Conservation (phyloP, 2,329 filamentous ascomycete genomes). For the Akanthomyces lecanii region DNA sequence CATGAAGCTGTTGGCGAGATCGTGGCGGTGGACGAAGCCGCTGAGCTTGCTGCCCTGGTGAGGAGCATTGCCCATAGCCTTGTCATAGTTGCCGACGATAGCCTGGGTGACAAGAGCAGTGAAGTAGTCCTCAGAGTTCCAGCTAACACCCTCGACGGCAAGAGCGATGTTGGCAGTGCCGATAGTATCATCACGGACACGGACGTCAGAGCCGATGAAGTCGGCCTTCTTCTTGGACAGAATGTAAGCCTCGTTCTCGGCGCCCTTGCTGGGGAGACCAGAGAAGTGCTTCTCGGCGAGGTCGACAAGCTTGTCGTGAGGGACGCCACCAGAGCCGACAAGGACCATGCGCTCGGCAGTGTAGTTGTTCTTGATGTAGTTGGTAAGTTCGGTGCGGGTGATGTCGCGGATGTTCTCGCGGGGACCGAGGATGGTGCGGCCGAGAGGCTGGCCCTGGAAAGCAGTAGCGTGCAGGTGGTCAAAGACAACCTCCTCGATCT, state of each 20-base stretch:
- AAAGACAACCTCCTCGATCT: conserved; percentile 98
- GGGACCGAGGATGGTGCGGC: conserved; percentile 94
- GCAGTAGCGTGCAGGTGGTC: conserved; percentile 98
- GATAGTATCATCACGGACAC: conserved; percentile 93
- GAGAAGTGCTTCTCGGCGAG: conserved; percentile 96
- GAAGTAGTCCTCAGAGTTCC: conserved; percentile 99
- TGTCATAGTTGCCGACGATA: conserved; percentile 99
- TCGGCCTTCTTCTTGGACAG: conserved; percentile 84
- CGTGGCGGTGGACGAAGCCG: conserved; percentile 87
- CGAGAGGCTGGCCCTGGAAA: conserved; percentile 92
- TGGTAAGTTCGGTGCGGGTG: conserved; percentile 80
- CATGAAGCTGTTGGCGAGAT: conserved; percentile 99
- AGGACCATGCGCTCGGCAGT: conserved; percentile 99
- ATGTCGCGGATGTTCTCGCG: conserved; percentile 98
- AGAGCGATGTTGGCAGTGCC: conserved; percentile 96
- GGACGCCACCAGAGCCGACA: conserved; percentile 88
- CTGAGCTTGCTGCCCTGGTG: conserved; percentile 98
- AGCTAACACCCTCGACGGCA: conserved; percentile 98
- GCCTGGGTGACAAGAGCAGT: conserved; percentile 95
- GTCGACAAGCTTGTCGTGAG: conserved; percentile 89
- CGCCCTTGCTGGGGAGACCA: conserved; percentile 68
- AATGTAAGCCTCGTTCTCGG: conserved; percentile 69
- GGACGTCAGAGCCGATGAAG: conserved; percentile 94
- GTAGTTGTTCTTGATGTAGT: conserved; percentile 99
- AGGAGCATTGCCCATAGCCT: conserved; percentile 93